phyloP scores from a whole-genome alignment of 1,139 yeast species.

The Lodderomyces orthopsilosis region DNA sequence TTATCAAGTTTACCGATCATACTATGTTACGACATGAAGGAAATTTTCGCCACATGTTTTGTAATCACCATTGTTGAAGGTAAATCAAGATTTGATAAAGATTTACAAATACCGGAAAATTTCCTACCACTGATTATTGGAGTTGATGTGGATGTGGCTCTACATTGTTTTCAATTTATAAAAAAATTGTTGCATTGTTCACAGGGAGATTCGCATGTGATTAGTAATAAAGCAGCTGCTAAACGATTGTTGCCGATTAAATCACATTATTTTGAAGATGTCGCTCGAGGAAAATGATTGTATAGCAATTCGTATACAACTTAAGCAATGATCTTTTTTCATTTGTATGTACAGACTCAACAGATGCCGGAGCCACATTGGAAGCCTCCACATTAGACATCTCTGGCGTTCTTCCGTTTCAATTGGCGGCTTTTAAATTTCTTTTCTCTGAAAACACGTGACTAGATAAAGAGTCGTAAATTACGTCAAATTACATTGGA shows the following conservation, averaged over 20 bases:
- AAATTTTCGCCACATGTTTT: constrained; percentile 35
- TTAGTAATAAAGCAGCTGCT: constrained; percentile 31
- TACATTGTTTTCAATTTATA: constrained; percentile 35
- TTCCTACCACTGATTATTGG: constrained; percentile 21
- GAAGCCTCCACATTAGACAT: too few species aligned
- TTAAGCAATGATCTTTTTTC: too few species aligned
- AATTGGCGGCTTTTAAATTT: too few species aligned
- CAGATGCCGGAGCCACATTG: too few species aligned
- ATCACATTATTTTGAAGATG: constrained; percentile 6
- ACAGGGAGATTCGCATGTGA: constrained; percentile 27
- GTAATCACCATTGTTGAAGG: constrained; percentile 33
- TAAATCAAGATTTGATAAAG: constrained; percentile 17
- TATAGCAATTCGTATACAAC: too few species aligned
- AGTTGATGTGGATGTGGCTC: constrained; percentile 22
- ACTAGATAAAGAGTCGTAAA: too few species aligned
- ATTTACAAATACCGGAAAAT: constrained; percentile 23
- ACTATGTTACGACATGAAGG: constrained; percentile 32
- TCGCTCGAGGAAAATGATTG: constrained; percentile 1
- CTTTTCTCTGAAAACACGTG: too few species aligned
- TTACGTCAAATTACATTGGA: background rate
- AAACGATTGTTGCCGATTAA: constrained; percentile 21
- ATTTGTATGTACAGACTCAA: too few species aligned
- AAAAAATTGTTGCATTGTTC: constrained; percentile 26
- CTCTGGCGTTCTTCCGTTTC: too few species aligned
- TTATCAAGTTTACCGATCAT: constrained; percentile 41